These are phyloP conservation scores for Heterobasidion occidentale DNA, from an alignment of 1,284 basidiomycete genomes.

Conservation along the genomic window DNA sequence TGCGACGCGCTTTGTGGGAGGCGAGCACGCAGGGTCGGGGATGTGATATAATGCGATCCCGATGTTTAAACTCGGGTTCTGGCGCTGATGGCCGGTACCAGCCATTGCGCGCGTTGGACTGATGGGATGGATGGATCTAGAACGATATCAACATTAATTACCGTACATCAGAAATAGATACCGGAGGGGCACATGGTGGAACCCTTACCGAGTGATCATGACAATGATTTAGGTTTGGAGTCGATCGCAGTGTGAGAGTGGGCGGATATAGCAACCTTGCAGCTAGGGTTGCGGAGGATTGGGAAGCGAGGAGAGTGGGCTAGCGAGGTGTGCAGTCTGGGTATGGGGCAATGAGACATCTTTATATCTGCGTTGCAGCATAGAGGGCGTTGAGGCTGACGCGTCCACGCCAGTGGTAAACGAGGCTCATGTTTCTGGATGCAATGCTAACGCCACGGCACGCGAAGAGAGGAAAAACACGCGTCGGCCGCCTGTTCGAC, in stretches of 20 bases:
- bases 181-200: neutral
- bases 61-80: neutral
- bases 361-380: neutral
- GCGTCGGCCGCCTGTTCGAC: neutral
- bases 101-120: neutral
- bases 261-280: too few species aligned
- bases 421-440: neutral
- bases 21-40: neutral
- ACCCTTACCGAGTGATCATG: neutral
- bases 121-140: neutral
- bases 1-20: neutral
- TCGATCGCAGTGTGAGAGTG: too few species aligned
- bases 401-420: neutral
- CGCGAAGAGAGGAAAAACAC: neutral
- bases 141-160: neutral
- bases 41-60: neutral
- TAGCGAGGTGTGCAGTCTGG: too few species aligned
- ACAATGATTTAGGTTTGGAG: neutral
- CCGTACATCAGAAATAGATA: too few species aligned
- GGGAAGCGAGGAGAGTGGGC: neutral
- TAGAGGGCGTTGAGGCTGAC: neutral
- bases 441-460: neutral
- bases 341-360: too few species aligned
- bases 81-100: neutral
- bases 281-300: neutral